These are phyloP conservation scores for Penicillium sp. DNA, from an alignment of 2,329 filamentous ascomycete species.

Conservation along the genomic window DNA sequence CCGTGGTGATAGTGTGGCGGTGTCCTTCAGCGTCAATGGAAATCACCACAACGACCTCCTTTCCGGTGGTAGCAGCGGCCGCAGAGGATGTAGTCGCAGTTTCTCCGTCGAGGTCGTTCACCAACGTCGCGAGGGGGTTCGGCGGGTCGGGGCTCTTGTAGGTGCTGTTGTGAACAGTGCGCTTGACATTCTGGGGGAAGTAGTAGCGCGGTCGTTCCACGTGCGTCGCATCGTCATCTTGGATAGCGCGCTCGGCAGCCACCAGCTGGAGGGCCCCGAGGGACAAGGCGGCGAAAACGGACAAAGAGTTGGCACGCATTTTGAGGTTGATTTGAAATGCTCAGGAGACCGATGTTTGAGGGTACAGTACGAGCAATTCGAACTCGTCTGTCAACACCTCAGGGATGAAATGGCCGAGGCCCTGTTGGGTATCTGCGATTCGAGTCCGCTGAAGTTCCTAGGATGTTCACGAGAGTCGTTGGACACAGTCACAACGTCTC, in stretches of 20 bases:
- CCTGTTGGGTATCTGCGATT: not conserved
- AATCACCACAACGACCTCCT: constrained; percentile 22
- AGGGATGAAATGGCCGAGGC: not conserved
- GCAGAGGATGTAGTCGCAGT: not conserved
- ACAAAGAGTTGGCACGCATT: constrained; percentile 33
- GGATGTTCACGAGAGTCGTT: not conserved
- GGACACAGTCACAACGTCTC: constrained; percentile 17
- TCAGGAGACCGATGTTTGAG: constrained; percentile 8
- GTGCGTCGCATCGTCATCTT: constrained; percentile 24
- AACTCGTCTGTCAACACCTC: constrained; percentile 22
- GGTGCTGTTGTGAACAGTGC: constrained; percentile 14
- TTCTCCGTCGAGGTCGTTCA: not conserved
- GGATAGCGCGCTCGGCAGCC: constrained; percentile 21
- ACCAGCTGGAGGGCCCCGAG: constrained; percentile 36
- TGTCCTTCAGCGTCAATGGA: constrained; percentile 19
- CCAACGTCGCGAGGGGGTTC: not conserved
- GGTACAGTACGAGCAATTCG: constrained; percentile 18
- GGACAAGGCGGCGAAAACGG: constrained; percentile 35
- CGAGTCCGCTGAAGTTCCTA: not conserved
- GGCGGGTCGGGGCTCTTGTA: not conserved
- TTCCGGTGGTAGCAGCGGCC: constrained; percentile 5
- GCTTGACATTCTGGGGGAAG: constrained; percentile 35
- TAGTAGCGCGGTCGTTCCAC: constrained; percentile 38
- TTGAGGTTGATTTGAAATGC: constrained; percentile 12
- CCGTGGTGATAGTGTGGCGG: constrained; percentile 20